Evolutionary conservation across 768 basidiomycete genomes (phyloP).

Genomic region (Amanita rubescens): DNA sequence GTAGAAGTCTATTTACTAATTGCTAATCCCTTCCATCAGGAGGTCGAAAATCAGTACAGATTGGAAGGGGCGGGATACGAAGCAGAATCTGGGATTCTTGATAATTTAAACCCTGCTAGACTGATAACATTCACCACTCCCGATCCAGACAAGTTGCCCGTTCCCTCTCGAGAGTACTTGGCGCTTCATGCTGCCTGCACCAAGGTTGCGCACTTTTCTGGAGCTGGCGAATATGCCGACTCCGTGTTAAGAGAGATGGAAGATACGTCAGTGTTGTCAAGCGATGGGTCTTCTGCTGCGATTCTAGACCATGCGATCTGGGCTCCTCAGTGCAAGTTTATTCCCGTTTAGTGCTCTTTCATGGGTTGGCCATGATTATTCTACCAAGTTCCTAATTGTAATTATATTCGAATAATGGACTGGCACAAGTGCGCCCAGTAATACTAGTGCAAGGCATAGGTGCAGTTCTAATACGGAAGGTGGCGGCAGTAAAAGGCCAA

Average conservation of each 20-base stretch:
- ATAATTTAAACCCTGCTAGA: neutral
- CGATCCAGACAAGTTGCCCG: conserved; percentile 13
- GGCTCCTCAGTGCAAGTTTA: neutral
- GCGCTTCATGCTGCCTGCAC: conserved; percentile 26
- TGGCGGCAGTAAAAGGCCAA: too few relatives aligned
- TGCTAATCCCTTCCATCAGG: neutral
- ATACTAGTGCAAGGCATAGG: too few relatives aligned
- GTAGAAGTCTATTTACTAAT: neutral
- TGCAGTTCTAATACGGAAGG: too few relatives aligned
- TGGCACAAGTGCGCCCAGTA: too few relatives aligned
- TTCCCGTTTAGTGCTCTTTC: neutral
- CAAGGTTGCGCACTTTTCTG: conserved; percentile 24
- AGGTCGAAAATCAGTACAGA: conserved; percentile 5
- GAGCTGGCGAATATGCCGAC: conserved; percentile 22
- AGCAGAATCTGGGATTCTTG: neutral
- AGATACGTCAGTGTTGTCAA: conserved; percentile 13
- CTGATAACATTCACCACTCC: conserved; percentile 15
- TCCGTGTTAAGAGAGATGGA: conserved; percentile 17
- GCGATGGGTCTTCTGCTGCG: conserved; percentile 16
- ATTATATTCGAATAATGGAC: too few relatives aligned
- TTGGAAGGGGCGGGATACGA: neutral
- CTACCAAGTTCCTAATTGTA: too few relatives aligned
- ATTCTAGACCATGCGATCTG: conserved; percentile 11
- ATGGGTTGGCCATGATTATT: too few relatives aligned
- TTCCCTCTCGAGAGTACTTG: conserved; percentile 23